These are phyloP conservation scores for Panicum hallii DNA, from an alignment of 202 grass and related monocot genomes.

Conservation along the genomic window DNA sequence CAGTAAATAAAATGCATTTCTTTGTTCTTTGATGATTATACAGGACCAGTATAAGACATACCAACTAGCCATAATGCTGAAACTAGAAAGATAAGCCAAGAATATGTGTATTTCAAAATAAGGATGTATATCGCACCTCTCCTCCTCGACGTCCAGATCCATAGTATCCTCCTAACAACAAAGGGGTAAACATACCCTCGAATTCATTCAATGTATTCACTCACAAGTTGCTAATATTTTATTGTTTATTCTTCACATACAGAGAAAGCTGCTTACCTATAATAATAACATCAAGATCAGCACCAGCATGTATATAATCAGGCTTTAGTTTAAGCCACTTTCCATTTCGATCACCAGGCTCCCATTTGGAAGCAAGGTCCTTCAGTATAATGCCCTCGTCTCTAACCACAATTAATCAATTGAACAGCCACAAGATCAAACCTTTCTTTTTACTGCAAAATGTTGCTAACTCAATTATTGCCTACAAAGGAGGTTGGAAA, in stretches of 20 bases:
- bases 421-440: conserved; percentile 22
- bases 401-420: conserved; percentile 53
- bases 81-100: conserved; percentile 22
- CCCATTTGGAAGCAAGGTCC: conserved; percentile 96
- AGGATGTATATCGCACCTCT: conserved; percentile 60
- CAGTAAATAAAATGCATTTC: conserved; percentile 27
- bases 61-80: conserved; percentile 20
- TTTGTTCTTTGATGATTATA: conserved; percentile 11
- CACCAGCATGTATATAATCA: conserved; percentile 89
- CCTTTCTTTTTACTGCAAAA: conserved; percentile 20
- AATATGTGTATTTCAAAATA: conserved; percentile 28
- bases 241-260: conserved; percentile 21
- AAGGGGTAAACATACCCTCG: conserved; percentile 28
- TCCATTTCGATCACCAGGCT: conserved; percentile 85
- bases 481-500: conserved; percentile 26
- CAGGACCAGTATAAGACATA: conserved; percentile 23
- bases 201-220: conserved; percentile 19
- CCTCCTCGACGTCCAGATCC: conserved; percentile 88
- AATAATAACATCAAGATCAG: conserved; percentile 94
- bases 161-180: conserved; percentile 86
- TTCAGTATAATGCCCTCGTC: conserved; percentile 94
- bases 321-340: conserved; percentile 99
- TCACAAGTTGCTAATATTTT: conserved; percentile 29
- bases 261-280: conserved; percentile 71
- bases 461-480: background rate